Conservation (phyloP, 75 land plant species). For the Picea sitchensis region DNA sequence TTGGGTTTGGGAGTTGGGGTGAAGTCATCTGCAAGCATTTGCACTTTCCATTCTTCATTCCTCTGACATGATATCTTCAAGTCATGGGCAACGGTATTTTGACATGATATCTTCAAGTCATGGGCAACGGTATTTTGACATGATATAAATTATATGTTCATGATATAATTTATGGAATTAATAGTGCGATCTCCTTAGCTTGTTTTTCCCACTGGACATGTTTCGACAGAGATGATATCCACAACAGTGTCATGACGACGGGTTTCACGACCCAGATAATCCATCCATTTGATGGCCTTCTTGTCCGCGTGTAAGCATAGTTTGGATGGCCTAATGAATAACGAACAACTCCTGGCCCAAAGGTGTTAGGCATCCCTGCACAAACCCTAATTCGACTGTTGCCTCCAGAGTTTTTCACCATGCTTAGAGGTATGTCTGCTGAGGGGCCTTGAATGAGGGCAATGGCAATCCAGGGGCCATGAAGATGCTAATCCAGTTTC, state of each 20-base stretch:
- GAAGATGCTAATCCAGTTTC: slow-evolving; percentile 87
- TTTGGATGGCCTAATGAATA: slow-evolving; percentile 83
- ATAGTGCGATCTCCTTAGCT: too few species aligned
- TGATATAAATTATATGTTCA: too few species aligned
- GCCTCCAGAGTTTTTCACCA: slow-evolving; percentile 79
- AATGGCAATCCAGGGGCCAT: slow-evolving; percentile 83
- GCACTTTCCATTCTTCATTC: too few species aligned
- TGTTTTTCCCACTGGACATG: slow-evolving; percentile 79
- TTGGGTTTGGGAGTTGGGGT: too few species aligned
- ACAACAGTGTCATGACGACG: slow-evolving; percentile 61
- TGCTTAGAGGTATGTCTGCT: slow-evolving; percentile 58
- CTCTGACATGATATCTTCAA: too few species aligned
- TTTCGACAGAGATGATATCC: slow-evolving; percentile 95
- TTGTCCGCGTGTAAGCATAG: slow-evolving; percentile 89
- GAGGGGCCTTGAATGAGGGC: slow-evolving; percentile 92
- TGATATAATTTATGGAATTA: too few species aligned
- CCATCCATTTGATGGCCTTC: slow-evolving; percentile 92
- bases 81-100: too few species aligned
- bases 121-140: too few species aligned
- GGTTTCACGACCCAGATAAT: slow-evolving; percentile 78
- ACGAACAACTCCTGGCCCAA: slow-evolving; percentile 96
- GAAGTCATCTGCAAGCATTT: too few species aligned
- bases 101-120: too few species aligned
- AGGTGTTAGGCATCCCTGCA: slow-evolving; percentile 91
- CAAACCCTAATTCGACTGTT: slow-evolving; percentile 84